Evolutionary conservation across 164 flowering plant genomes (phyloP), one percentile per base, ranked within the genome.

Genomic region (Stephania cephalantha): DNA sequence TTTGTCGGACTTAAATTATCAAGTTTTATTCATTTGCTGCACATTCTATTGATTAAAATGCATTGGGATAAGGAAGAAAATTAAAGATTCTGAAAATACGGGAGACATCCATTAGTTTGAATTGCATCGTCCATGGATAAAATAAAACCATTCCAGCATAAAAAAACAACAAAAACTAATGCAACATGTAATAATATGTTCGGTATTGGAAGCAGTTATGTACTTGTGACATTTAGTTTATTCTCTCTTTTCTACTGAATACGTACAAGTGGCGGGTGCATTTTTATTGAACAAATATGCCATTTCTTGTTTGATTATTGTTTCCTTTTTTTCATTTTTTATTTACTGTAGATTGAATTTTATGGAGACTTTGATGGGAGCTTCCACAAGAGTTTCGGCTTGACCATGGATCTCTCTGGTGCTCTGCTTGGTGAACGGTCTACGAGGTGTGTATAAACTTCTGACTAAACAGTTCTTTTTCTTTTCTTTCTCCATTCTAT

Each of bases 301-400:
- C n/a, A 7, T 69, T 5, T 7, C 31, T 29, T 6, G 11, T 9
- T 68, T 7, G 11, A 8, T 35, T 68, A 29, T 44, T 42, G 29
- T 15, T 29, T 30, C 12, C 10, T 45, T 70, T 20, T 70, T 13
- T 45, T 45, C n/a, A n/a, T 9, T 45, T 67, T 25, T 52, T 72
- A 10, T 67, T 6, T 46, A 46, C 71, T 74, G 15, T 79, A 95
- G 99, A 93, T 95, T 86, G 98, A 93, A 68, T 95, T 95, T 76
- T 93, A 91, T 85, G 99, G 99, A 52, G 99, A 95, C 81, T 92
- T 90, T 74, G 97, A 93, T 83, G 99, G 94, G 77, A 95, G 90
- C 82, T 92, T 95, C 79, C 98, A 95, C 88, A 93, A 90, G 77
- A 91, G 92, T 79, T 79, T 95, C 83, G 92, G 87, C 68, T 77